Evolutionary conservation across 768 basidiomycete genomes (phyloP).

Genomic region (Rhodosporidiobolus sp.): DNA sequence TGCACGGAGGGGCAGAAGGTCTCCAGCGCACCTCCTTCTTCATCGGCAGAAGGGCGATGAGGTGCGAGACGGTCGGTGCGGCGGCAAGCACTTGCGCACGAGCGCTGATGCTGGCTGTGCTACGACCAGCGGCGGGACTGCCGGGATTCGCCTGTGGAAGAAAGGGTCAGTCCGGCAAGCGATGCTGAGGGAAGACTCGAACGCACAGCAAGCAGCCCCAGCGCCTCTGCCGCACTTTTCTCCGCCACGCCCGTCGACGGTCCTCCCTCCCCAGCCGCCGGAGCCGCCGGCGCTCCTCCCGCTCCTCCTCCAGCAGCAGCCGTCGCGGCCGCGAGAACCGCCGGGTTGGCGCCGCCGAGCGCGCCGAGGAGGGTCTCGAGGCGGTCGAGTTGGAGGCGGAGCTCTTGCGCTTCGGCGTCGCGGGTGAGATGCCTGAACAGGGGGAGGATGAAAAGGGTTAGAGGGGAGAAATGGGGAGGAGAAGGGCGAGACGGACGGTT

Average conservation of each 20-base stretch:
- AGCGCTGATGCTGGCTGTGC: neutral
- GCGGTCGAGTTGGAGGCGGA: constrained; percentile 28
- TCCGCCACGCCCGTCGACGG: neutral
- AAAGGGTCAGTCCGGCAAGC: too few species aligned
- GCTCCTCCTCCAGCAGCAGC: neutral
- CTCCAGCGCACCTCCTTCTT: constrained; percentile 18
- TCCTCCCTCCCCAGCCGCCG: neutral
- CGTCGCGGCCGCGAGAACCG: neutral
- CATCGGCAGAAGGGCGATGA: constrained; percentile 15
- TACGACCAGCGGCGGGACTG: neutral
- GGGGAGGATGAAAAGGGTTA: neutral
- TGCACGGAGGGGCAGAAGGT: neutral
- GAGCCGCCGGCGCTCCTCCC: neutral
- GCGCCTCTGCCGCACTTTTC: constrained; percentile 13
- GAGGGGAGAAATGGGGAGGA: neutral
- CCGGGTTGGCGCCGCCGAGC: neutral
- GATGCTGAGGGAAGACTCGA: too few species aligned
- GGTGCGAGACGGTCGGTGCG: constrained; percentile 4
- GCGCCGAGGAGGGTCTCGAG: constrained; percentile 28
- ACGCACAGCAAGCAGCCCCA: constrained; percentile 14
- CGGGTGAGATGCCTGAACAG: constrained; percentile 19
- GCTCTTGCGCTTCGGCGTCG: constrained; percentile 33
- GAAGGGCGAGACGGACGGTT: constrained; percentile 14
- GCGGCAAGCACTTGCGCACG: constrained; percentile 8
- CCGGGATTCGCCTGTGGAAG: constrained; percentile 3